A percentile compares a stretch with the other conserved stretches of the same genome.
Evolutionary conservation across 768 basidiomycete species (phyloP).

Genomic region (Calocera viscosa): DNA sequence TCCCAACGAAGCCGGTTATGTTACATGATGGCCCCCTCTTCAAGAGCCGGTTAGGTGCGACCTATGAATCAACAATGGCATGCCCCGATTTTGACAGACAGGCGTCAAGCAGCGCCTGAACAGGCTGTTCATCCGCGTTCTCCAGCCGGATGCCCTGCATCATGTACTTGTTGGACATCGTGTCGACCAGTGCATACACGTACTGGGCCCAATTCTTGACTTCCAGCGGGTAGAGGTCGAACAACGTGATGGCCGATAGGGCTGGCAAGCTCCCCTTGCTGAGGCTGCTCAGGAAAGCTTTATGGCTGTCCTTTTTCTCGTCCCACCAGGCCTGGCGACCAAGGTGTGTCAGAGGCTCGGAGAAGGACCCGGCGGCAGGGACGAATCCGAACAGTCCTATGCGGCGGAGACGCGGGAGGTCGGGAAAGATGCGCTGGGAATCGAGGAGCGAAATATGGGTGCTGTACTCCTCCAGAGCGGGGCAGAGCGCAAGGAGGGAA

Average conservation of each 20-base stretch:
- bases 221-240: neutral
- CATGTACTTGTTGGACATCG: neutral
- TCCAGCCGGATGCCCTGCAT: neutral
- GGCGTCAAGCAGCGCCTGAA: neutral
- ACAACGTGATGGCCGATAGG: neutral
- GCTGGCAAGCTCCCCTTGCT: neutral
- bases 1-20: no score
- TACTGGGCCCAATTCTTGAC: neutral
- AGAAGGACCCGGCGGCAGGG: neutral
- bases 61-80: neutral
- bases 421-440: neutral
- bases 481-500: neutral
- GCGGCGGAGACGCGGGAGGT: neutral
- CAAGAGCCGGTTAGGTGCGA: no score
- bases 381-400: constrained; percentile 3
- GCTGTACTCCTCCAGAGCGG: neutral
- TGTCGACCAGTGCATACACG: neutral
- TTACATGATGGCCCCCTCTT: no score
- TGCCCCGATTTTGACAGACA: neutral
- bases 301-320: neutral
- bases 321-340: neutral
- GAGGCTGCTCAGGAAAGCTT: neutral
- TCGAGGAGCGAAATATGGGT: neutral
- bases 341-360: neutral
- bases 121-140: neutral